A percentile compares a stretch with the other conserved stretches of the same genome.
Evolutionary conservation across 2,329 filamentous ascomycete species (phyloP).

Genomic region (Hymenoscyphus linearis): DNA sequence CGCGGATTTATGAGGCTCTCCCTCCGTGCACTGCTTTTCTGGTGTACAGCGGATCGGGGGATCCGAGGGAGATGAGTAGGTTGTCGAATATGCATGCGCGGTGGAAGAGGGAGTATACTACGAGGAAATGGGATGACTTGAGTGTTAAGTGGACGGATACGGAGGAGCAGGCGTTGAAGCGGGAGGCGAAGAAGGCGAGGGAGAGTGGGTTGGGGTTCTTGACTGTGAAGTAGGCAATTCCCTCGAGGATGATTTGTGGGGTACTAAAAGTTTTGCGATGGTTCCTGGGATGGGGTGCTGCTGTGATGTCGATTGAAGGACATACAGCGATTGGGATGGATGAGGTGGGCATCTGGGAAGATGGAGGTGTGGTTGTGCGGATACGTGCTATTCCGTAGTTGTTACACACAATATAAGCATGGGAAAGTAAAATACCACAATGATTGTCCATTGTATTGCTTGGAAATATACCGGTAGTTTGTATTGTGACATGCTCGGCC

Average conservation of each 20-base stretch:
- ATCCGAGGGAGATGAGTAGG: slow-evolving; percentile 60
- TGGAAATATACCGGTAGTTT: too few relatives aligned
- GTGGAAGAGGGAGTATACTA: slow-evolving; percentile 61
- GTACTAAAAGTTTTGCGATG: too few relatives aligned
- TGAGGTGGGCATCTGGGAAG: too few relatives aligned
- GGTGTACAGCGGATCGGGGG: slow-evolving; percentile 60
- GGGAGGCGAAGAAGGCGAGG: slow-evolving; percentile 51
- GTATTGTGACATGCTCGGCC: too few relatives aligned
- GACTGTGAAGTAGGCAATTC: slow-evolving; percentile 49
- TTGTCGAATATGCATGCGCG: slow-evolving; percentile 55
- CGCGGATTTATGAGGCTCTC: slow-evolving; percentile 50
- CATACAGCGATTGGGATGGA: too few relatives aligned
- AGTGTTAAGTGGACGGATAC: slow-evolving; percentile 63
- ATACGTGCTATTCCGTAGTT: too few relatives aligned
- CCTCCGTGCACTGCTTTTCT: slow-evolving; percentile 62
- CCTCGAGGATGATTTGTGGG: neutral
- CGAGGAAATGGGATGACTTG: slow-evolving; percentile 61
- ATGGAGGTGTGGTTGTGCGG: too few relatives aligned
- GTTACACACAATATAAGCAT: too few relatives aligned
- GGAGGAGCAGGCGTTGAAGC: slow-evolving; percentile 58
- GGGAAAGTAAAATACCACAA: too few relatives aligned
- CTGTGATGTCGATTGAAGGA: too few relatives aligned
- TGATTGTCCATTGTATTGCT: too few relatives aligned
- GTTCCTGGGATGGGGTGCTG: too few relatives aligned
- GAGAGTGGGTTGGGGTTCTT: slow-evolving; percentile 60